phyloP scores from a whole-genome alignment of 2,329 filamentous ascomycete species.

The Clarireedia homoeocarpa region DNA sequence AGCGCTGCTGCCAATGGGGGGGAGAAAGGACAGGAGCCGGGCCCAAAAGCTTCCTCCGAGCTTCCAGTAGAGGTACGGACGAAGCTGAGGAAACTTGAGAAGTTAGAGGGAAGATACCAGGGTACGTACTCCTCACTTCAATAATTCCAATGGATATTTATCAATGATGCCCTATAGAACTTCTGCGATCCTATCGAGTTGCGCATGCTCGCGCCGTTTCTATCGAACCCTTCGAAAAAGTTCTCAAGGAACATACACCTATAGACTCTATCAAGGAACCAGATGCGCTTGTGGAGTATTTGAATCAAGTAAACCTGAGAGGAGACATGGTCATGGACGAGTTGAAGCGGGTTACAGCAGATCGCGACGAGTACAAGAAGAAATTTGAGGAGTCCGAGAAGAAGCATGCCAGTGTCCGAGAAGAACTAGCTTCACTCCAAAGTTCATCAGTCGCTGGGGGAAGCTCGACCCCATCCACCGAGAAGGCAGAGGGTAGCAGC shows the following conservation, averaged over 20 bases:
- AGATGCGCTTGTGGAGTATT: slow-evolving; percentile 76
- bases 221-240: slow-evolving; percentile 89
- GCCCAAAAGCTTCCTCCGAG: slow-evolving; percentile 14
- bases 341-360: slow-evolving; percentile 74
- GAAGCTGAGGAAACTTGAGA: slow-evolving; percentile 80
- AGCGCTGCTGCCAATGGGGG: slow-evolving; percentile 23
- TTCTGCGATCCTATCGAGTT: slow-evolving; percentile 84
- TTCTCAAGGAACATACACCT: slow-evolving; percentile 85
- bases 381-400: slow-evolving; percentile 64
- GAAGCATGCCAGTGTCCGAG: slow-evolving; percentile 50
- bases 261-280: slow-evolving; percentile 83
- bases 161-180: slow-evolving; percentile 44
- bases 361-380: slow-evolving; percentile 73
- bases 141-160: not conserved
- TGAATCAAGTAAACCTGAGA: slow-evolving; percentile 78
- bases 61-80: slow-evolving; percentile 66
- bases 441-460: slow-evolving; percentile 32
- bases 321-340: slow-evolving; percentile 93
- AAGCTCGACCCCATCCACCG: slow-evolving; percentile 10
- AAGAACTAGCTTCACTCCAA: slow-evolving; percentile 54
- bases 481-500: slow-evolving; percentile 21
- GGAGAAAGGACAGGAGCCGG: slow-evolving; percentile 20
- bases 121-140: slow-evolving; percentile 41
- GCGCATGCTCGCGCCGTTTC: slow-evolving; percentile 80
- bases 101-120: slow-evolving; percentile 78